Evolutionary conservation across 805 yeast genomes (phyloP), one percentile per base, ranked within the genome.

Genomic region (Starmerella davenportii): DNA sequence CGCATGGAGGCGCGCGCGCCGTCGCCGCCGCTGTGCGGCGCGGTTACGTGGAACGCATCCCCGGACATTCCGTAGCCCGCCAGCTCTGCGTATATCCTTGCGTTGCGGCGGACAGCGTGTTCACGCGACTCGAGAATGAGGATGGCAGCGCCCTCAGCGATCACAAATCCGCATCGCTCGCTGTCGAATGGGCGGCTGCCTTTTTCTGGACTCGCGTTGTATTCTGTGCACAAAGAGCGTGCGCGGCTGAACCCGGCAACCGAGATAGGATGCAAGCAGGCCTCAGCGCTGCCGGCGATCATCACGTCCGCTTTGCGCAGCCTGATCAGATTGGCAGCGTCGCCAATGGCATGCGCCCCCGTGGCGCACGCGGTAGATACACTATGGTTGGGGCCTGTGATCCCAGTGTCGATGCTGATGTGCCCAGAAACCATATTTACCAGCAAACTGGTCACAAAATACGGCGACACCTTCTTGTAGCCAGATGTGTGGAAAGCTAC

Each of bases 331-430:
- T 85, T 70, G 47, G 66, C 70, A 0, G 95, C 95, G 54, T 90
- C 99, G 3, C 96, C 96, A 35, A 90, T 76, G 0, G 95, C 70
- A 52, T 90, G 92, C 21, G 78, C 70, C 0, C 99, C 99, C 0
- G 98, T 84, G 3, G 99, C 93, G 62, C 99, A 90, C 1, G 98
- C 98, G 0, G 96, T 84, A 2, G 93, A 70, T 0, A 74, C 90
- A 0, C 93, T 64, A 53, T 85, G 95, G 32, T 79, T 71, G 2
- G 94, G 93, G 0, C 98, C 99, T 49, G 69, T 63, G 30, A 84
- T 61, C 1, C 79, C 78, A 49, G 74, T 71, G 45, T 71, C 67
- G 40, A 90, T 85, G 5, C 94, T 77, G 5, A 90, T 71, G 43
- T 82, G 74, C 2, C 96, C 95, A 1, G 85, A 82, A 0, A 94